Conservation (phyloP, 129 eudicot species). For the Centrapalus pauciflorus region DNA sequence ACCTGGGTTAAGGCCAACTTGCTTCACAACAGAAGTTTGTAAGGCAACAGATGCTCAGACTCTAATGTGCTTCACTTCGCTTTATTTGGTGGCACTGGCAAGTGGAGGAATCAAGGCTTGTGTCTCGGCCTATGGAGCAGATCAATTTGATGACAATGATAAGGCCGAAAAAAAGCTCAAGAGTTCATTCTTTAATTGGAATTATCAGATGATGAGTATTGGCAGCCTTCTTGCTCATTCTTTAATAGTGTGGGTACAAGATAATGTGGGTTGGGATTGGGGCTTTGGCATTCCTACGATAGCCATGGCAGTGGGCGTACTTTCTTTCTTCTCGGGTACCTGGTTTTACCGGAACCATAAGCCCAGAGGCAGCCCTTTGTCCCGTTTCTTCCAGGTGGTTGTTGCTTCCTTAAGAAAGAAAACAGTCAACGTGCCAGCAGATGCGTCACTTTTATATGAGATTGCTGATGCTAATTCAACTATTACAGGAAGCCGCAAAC, state of each 20-base stretch:
- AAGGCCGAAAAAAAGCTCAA: constrained; percentile 19
- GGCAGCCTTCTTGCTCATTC: constrained; percentile 31
- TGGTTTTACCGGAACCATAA: constrained; percentile 29
- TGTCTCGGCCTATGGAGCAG: constrained; percentile 30
- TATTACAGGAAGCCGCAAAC: constrained; percentile 22
- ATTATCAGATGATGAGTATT: constrained; percentile 26
- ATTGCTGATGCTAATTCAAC: constrained; percentile 9
- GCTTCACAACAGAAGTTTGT: constrained; percentile 7
- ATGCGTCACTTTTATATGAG: constrained; percentile 27
- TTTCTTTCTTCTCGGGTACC: constrained; percentile 28
- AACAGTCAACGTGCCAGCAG: constrained; percentile 10
- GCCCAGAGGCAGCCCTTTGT: constrained; percentile 35
- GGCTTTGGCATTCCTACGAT: constrained; percentile 36
- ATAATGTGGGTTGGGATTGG: constrained; percentile 32
- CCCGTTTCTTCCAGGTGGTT: constrained; percentile 26
- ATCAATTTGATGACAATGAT: constrained; percentile 28
- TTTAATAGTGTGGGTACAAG: constrained; percentile 36
- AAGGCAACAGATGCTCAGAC: constrained; percentile 4
- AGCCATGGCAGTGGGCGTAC: constrained; percentile 31
- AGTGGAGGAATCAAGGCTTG: constrained; percentile 38
- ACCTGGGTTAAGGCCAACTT: neutral
- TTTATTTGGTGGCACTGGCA: constrained; percentile 31
- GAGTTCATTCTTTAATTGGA: constrained; percentile 33
- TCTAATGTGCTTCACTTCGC: constrained; percentile 16
- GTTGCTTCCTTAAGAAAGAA: constrained; percentile 32